Percentiles rank a stretch among this genome's conserved stretches.
These are phyloP conservation scores for Arthrobotrys megalospora DNA, from an alignment of 2,329 filamentous ascomycete genomes.

Conservation along the genomic window DNA sequence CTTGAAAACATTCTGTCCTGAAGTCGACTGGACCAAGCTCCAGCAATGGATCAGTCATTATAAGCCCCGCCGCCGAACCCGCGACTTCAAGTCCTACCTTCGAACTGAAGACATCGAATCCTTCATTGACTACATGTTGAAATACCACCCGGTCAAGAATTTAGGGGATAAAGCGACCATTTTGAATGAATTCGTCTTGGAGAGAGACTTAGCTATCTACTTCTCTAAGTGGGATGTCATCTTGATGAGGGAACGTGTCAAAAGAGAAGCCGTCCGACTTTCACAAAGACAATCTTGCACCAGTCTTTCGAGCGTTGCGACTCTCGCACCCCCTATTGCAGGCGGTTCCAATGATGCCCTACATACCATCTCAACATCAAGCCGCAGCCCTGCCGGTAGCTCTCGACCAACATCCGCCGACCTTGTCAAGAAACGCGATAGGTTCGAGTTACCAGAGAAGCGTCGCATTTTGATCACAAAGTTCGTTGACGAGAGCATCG, in stretches of 20 bases:
- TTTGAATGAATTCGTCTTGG: slow-evolving; percentile 10
- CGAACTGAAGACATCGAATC: slow-evolving; percentile 48
- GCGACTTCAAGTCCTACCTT: slow-evolving; percentile 47
- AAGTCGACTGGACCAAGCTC: slow-evolving; percentile 54
- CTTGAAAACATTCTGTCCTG: slow-evolving; percentile 44
- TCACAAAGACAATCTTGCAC: neutral
- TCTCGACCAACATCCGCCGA: slow-evolving; percentile 29
- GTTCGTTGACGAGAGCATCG: slow-evolving; percentile 38
- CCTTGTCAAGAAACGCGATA: neutral
- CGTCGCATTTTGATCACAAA: slow-evolving; percentile 36
- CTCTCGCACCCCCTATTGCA: neutral
- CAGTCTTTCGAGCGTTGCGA: slow-evolving; percentile 1
- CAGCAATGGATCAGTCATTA: slow-evolving; percentile 45
- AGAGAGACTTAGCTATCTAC: slow-evolving; percentile 28
- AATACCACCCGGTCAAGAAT: slow-evolving; percentile 43
- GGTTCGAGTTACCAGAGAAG: slow-evolving; percentile 41
- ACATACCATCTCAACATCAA: slow-evolving; percentile 3
- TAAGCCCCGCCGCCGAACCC: slow-evolving; percentile 40
- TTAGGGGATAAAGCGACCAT: slow-evolving; percentile 22
- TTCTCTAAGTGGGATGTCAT: slow-evolving; percentile 51
- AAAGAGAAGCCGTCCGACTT: slow-evolving; percentile 5
- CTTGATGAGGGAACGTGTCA: slow-evolving; percentile 24
- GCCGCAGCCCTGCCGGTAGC: neutral
- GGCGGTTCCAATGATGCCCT: neutral
- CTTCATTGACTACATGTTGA: slow-evolving; percentile 58